phyloP scores from a whole-genome alignment of 2,329 filamentous ascomycete species.

The Ceratocystis destructans region DNA sequence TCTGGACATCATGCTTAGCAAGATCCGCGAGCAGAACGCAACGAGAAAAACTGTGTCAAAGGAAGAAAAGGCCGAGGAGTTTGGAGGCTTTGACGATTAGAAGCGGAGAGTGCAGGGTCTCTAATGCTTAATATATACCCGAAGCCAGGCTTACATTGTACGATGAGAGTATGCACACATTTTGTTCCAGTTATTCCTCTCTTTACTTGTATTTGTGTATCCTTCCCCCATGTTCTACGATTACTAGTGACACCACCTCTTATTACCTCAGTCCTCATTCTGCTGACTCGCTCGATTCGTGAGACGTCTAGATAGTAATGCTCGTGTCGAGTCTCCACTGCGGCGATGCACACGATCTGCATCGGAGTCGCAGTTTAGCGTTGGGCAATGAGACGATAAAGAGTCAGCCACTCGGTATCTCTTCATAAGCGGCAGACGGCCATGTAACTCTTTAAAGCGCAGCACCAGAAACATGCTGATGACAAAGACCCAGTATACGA shows the following conservation, averaged over 20 bases:
- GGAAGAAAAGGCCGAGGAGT: slow-evolving; percentile 36
- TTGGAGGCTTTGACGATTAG: slow-evolving; percentile 44
- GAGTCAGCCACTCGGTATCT: neutral
- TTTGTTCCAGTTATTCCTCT: neutral
- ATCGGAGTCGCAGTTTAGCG: neutral
- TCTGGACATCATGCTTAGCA: slow-evolving; percentile 48
- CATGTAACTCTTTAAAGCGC: slow-evolving; percentile 47
- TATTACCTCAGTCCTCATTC: neutral
- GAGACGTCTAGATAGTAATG: slow-evolving; percentile 12
- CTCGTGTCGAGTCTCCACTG: slow-evolving; percentile 17
- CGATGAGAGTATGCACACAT: neutral
- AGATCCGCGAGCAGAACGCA: slow-evolving; percentile 47
- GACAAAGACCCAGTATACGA: slow-evolving; percentile 68
- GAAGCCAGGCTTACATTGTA: neutral
- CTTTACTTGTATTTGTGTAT: neutral
- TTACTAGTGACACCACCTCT: neutral
- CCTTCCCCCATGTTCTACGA: neutral
- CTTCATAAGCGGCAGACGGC: slow-evolving; percentile 16
- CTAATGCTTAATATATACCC: slow-evolving; percentile 8
- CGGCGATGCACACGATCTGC: slow-evolving; percentile 3
- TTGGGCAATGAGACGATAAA: neutral
- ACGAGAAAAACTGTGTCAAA: slow-evolving; percentile 25
- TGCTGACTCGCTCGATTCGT: slow-evolving; percentile 1
- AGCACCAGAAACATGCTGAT: slow-evolving; percentile 50
- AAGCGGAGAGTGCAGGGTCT: neutral